A percentile compares a stretch with the other conserved stretches of the same genome.
These are phyloP conservation scores for Volvariella volvacea DNA, from an alignment of 1,284 basidiomycete genomes.

Conservation along the genomic window DNA sequence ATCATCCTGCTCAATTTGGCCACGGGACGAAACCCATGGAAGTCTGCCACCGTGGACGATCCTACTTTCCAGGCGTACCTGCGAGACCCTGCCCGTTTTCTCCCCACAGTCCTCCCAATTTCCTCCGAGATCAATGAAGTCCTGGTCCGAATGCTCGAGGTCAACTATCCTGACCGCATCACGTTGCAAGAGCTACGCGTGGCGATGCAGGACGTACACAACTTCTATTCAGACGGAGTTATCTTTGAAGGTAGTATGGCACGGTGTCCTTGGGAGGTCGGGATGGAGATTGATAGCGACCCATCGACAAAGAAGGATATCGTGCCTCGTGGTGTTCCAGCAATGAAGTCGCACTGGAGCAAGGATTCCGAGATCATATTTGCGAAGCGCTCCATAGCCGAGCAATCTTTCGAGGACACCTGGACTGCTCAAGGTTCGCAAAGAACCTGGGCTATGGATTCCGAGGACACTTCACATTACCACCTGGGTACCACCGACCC, in stretches of 20 bases:
- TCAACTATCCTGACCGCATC: conserved; percentile 61
- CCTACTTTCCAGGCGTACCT: conserved; percentile 67
- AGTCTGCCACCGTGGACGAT: conserved; percentile 74
- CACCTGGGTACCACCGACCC: background rate
- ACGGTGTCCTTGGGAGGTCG: conserved; percentile 67
- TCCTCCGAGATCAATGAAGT: conserved; percentile 61
- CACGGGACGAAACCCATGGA: conserved; percentile 95
- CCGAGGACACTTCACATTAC: background rate
- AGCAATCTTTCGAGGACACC: background rate
- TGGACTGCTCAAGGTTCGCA: background rate
- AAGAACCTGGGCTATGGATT: background rate
- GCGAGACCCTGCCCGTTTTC: conserved; percentile 52
- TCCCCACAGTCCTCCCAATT: conserved; percentile 65
- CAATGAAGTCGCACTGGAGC: background rate
- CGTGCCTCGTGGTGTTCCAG: background rate
- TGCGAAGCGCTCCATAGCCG: background rate
- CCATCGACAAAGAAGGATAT: background rate
- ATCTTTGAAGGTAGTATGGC: conserved; percentile 76
- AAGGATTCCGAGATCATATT: conserved; percentile 1
- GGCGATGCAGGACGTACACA: conserved; percentile 56
- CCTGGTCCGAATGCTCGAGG: conserved; percentile 58
- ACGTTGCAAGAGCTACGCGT: conserved; percentile 63
- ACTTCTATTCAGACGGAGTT: conserved; percentile 64
- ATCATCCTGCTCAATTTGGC: conserved; percentile 93
- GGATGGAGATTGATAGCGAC: conserved; percentile 31